Evolutionary conservation across 1,139 yeast genomes (phyloP).

Genomic region (Spencermartinsiella ligniputridi): DNA sequence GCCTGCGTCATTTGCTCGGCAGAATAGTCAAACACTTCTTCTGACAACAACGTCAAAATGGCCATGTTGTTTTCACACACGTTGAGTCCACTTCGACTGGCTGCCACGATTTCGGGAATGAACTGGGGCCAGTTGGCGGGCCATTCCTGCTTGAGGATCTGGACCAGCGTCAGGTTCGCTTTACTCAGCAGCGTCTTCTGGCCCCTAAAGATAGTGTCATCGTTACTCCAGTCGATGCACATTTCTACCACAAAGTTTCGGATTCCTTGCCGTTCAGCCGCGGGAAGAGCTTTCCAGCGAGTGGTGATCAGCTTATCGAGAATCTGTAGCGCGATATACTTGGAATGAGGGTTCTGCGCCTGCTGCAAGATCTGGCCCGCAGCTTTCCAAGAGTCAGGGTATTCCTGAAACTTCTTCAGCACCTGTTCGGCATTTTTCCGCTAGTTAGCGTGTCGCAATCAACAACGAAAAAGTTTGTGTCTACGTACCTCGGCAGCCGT

Average conservation of each 20-base stretch:
- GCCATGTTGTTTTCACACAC: conserved; percentile 98
- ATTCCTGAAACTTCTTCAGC: conserved; percentile 85
- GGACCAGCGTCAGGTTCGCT: conserved; percentile 89
- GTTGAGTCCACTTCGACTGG: conserved; percentile 80
- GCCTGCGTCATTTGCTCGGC: conserved; percentile 97
- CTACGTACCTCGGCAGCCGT: conserved; percentile 39
- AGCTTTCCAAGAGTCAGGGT: conserved; percentile 93
- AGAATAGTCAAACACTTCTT: conserved; percentile 92
- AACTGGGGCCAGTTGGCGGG: conserved; percentile 98
- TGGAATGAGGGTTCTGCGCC: conserved; percentile 77
- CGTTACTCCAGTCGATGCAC: conserved; percentile 89
- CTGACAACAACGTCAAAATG: conserved; percentile 80
- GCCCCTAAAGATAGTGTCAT: conserved; percentile 65
- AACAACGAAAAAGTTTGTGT: neutral
- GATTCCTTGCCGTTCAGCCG: conserved; percentile 74
- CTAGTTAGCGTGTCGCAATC: conserved; percentile 11
- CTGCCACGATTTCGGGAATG: conserved; percentile 84
- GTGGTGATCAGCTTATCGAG: conserved; percentile 86
- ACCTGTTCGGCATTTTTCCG: conserved; percentile 81
- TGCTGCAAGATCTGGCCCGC: conserved; percentile 85
- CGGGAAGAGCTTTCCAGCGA: conserved; percentile 90
- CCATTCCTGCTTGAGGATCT: conserved; percentile 96
- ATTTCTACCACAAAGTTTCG: conserved; percentile 89
- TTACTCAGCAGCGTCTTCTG: conserved; percentile 86
- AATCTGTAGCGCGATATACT: conserved; percentile 83